Base-by-base conservation (phyloP, 768 basidiomycete species). In the Podaxis carcinomalis region DNA sequence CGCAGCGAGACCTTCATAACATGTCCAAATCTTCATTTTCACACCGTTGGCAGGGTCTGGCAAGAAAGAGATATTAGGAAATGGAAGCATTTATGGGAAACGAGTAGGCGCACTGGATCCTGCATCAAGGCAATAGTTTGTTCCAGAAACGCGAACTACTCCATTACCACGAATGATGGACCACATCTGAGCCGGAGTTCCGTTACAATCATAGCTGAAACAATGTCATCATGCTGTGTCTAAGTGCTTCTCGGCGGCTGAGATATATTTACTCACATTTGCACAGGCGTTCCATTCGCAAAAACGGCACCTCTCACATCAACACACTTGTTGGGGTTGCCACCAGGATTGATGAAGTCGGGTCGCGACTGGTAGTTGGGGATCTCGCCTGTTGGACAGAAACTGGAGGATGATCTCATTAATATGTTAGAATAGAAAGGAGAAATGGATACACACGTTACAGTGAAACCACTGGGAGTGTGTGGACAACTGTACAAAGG, bases 251-350 rank as follows among this genome's bases (percentile, higher is more conserved):
- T 37, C 21, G 2, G 19, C 25, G 39, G 35, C 7, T 19, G 13
- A 28, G 44, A 39, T 14, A 54, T 19, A 54, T 32, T 25, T 14
- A 57, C 69, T 63, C 53, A 71, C 72, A 73, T 69, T 27, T 72
- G 70, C 9, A 74, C 71, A 25, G 71, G 68, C 0, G 70, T 69
- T 4, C 71, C 72, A 40, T 72, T 66, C 1, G 67, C 65, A 44
- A 68, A 64, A 21, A 64, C 36, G 3, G 59, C 69, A 11, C 70
- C 73, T n/a, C 67, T 68, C 52, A 74, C 72, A 49, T 72, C 73
- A 36, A 72, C 57, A 47, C 71, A 74, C 58, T 72, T 71, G 21
- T 49, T 61, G 19, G 37, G 63, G 51, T 36, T 39, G 42, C 56
- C 63, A 58, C 19, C 58, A 42, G 57, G 66, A 59, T 32, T 68